Base-by-base conservation (phyloP, 345 rosid species). In the Noccaea caerulescens region DNA sequence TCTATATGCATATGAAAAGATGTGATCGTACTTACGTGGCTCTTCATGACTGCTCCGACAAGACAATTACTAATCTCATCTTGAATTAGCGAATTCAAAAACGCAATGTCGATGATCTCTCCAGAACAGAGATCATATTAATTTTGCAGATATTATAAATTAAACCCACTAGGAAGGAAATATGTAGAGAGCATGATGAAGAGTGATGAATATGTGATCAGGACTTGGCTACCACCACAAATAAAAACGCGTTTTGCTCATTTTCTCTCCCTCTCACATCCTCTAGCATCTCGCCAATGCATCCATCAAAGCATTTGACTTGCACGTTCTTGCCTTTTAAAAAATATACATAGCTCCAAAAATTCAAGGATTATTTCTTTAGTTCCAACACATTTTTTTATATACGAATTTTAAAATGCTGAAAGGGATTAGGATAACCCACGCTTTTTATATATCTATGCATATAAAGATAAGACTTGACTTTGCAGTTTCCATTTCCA, bases 401-500 rank as follows among this genome's bases (percentile, higher is more conserved):
- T 1, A 49, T 59, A 42, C 43, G 18, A 33, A 44, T 27, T 27
- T 27, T 3, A 50, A 59, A 44, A 47, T 54, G 13, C 16, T 41
- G 59, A 47, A 66, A 73, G 34, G 45, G 36, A 66, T 58, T 57
- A 16, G 49, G 72, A 56, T 73, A 73, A 72, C 13, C 63, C 57
- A n/a, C 38, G 4, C 72, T 25, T 64, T 59, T 34, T 56, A 8
- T 56, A 20, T 20, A 20, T 20, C 23, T 20, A 25, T 47, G 50
- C 32, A 20, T 66, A 18, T 8, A 67, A 75, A 44, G 44, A 38
- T 47, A 62, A 69, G 47, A 76, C 65, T 33, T 76, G 65, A 55
- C 79, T 62, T 76, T 69, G 79, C 75, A 76, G 74, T 69, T 61
- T 68, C 5, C 41, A 18, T 63, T 38, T 46, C 66, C 39, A 69